Base-by-base conservation (phyloP, 1,284 basidiomycete genomes). In the Austroboletus novae-zelandiae region DNA sequence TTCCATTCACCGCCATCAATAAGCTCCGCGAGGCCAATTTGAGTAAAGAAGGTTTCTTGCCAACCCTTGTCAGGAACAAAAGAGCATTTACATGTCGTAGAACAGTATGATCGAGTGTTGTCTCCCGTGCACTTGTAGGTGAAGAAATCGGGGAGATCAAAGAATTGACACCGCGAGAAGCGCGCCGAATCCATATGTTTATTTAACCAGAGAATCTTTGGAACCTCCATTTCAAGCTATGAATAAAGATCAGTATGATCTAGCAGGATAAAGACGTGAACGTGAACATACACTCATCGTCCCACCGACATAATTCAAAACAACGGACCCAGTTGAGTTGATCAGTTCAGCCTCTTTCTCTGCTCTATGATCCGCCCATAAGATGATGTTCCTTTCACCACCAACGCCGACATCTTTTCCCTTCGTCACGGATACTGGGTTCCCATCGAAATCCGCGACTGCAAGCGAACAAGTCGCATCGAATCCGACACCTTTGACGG, bases 391-490 rank as follows among this genome's bases (percentile, higher is more conserved):
- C 53, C 90, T 78, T 58, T 91, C 84, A 4, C 41, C 47, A 7
- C 88, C 89, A 30, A 69, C 69, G 48, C 89, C 91, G 7, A 91
- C 68, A 23, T 74, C 64, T 2, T 77, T 71, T 1, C 88, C 90
- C 49, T 83, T 84, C 2, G 89, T 91, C 43, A 99, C 86, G n/a
- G 77, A 76, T 34, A 98, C 75, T 0, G 95, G 90, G 41, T 79
- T 72, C 5, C 94, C 94, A 14, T 81, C 63, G 48, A 81, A 72
- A 64, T 94, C 85, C 1, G 87, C 78, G 23, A 98, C 95, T 0
- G 95, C 94, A 34, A 99, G 78, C 0, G 93, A 96, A 73, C 97
- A 99, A 0, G 96, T 99, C 45, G 95, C 96, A 70, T 98, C 96
- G 67, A 98, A 98, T 10, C 95, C 94, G 50, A 99, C 67, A 1